Evolutionary conservation across 2,329 filamentous ascomycete genomes (phyloP).

Genomic region (Nannizziopsis barbatae): DNA sequence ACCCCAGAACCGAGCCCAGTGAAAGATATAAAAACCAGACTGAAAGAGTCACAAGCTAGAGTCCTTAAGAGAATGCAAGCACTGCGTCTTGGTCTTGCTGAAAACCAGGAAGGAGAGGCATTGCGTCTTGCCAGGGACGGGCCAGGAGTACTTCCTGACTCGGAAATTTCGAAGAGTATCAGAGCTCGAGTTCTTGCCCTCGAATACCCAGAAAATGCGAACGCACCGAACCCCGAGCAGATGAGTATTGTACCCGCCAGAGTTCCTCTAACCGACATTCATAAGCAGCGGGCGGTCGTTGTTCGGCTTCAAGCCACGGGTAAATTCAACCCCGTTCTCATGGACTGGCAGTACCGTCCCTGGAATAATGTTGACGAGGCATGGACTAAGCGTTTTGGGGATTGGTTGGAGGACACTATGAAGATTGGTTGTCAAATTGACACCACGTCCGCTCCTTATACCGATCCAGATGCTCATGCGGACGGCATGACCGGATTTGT

Average conservation of each 20-base stretch:
- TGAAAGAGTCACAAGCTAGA: constrained; percentile 16
- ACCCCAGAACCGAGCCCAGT: background rate
- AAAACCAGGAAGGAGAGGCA: background rate
- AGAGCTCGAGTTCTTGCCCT: constrained; percentile 1
- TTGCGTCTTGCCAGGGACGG: constrained; percentile 18
- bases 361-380: constrained; percentile 12
- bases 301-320: background rate
- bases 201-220: background rate
- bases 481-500: constrained; percentile 21
- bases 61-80: constrained; percentile 3
- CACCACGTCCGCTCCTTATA: constrained; percentile 25
- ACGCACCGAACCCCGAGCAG: background rate
- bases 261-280: background rate
- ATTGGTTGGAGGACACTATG: constrained; percentile 13
- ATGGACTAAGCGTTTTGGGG: constrained; percentile 11
- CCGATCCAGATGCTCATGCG: constrained; percentile 24
- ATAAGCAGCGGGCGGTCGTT: background rate
- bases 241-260: constrained; percentile 5
- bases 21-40: constrained; percentile 15
- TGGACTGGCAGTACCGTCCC: constrained; percentile 23
- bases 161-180: constrained; percentile 17
- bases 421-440: constrained; percentile 12
- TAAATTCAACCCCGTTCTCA: constrained; percentile 7
- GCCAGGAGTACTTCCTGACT: constrained; percentile 20
- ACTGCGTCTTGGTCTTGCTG: constrained; percentile 4